Evolutionary conservation across 2,329 filamentous ascomycete species (phyloP).

Genomic region (Ascocoryne sarcoides): DNA sequence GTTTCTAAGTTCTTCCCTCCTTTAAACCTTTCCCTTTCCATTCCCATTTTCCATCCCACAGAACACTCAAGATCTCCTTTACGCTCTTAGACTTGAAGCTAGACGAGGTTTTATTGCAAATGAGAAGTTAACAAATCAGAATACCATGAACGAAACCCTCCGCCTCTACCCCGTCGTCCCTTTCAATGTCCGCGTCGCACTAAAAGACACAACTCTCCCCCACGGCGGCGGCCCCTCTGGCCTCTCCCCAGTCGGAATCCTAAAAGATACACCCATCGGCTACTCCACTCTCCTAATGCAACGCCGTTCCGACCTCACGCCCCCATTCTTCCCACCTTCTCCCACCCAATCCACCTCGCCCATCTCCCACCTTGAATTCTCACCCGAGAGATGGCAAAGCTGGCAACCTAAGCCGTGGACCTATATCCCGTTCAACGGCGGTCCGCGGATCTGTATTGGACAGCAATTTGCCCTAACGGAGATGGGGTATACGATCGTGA

Average conservation of each 20-base stretch:
- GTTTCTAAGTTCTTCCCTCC: neutral
- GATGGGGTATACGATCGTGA: constrained; percentile 62
- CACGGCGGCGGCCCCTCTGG: constrained; percentile 59
- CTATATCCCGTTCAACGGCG: constrained; percentile 69
- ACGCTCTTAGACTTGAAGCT: no score
- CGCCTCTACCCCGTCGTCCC: constrained; percentile 72
- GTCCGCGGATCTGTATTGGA: constrained; percentile 65
- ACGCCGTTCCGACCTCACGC: constrained; percentile 55
- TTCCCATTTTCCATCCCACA: neutral
- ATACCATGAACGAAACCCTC: constrained; percentile 67
- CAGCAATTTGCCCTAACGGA: constrained; percentile 78
- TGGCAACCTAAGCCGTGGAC: constrained; percentile 60
- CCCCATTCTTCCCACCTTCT: constrained; percentile 39
- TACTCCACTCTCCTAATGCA: constrained; percentile 70
- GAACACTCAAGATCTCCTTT: neutral
- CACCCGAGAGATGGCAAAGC: constrained; percentile 57
- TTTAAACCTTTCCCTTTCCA: no score
- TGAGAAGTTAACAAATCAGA: constrained; percentile 30
- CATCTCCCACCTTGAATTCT: constrained; percentile 43
- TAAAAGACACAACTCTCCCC: constrained; percentile 67
- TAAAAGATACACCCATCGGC: constrained; percentile 54
- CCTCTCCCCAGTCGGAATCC: constrained; percentile 51
- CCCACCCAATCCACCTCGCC: constrained; percentile 14
- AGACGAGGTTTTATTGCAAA: no score
- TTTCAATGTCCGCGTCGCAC: constrained; percentile 66